Evolutionary conservation across 495 filamentous ascomycete species (phyloP).

Genomic region (Trichoderma asperelloides): DNA sequence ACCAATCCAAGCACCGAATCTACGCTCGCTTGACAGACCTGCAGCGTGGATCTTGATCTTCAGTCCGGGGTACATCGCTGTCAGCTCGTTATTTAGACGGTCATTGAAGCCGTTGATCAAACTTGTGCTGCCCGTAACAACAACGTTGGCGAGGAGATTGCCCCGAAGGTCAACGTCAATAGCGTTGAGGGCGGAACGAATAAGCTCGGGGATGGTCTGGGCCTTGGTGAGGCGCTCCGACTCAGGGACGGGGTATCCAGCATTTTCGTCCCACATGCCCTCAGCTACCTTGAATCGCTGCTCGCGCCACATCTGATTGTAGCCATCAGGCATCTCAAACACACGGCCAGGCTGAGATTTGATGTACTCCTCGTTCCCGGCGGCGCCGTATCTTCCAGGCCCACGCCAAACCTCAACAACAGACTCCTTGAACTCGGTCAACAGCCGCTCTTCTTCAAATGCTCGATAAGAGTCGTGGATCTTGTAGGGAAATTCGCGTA

Average conservation of each 20-base stretch:
- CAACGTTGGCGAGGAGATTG: constrained; percentile 75
- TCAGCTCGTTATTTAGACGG: constrained; percentile 74
- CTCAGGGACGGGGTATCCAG: constrained; percentile 39
- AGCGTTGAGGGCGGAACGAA: constrained; percentile 63
- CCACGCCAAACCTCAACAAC: constrained; percentile 92
- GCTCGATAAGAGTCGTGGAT: constrained; percentile 65
- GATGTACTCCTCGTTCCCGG: constrained; percentile 58
- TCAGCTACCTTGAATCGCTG: constrained; percentile 81
- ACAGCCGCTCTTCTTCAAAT: constrained; percentile 83
- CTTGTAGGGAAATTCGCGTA: constrained; percentile 53
- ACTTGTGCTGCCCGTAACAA: constrained; percentile 80
- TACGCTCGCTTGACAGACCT: constrained; percentile 74
- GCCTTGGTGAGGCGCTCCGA: constrained; percentile 42
- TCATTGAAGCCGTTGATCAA: constrained; percentile 85
- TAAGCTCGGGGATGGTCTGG: constrained; percentile 70
- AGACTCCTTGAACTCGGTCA: constrained; percentile 95
- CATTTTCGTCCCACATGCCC: constrained; percentile 77
- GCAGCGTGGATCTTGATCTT: constrained; percentile 77
- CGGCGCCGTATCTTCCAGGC: constrained; percentile 54
- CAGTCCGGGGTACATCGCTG: constrained; percentile 65
- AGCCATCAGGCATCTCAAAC: constrained; percentile 94
- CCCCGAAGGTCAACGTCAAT: constrained; percentile 88
- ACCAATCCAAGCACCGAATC: constrained; percentile 90
- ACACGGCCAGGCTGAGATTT: constrained; percentile 60
- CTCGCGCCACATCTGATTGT: constrained; percentile 83